Conservation (phyloP, 192 early-diverging fungal genomes). For the Mortierella alpina region DNA sequence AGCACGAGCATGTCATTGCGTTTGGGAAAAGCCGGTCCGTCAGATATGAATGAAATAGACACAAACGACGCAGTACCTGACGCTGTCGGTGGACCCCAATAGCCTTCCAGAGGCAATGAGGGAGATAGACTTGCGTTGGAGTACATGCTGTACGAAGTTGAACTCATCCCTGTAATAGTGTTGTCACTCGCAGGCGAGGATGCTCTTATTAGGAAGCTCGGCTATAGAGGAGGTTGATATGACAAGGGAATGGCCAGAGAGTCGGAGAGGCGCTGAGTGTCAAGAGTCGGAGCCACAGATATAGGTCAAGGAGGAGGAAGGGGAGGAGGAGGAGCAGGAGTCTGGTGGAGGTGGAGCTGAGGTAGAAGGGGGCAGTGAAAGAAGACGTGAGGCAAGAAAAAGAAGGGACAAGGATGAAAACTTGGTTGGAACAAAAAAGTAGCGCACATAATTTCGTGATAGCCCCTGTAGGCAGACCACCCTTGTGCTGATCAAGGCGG, state of each 20-base stretch:
- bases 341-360: too few relatives aligned
- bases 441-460: too few relatives aligned
- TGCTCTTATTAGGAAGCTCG: neutral
- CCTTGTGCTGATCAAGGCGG: too few relatives aligned
- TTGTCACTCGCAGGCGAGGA: neutral
- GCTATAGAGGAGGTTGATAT: neutral
- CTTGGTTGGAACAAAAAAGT: too few relatives aligned
- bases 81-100: constrained; percentile 37
- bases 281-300: neutral
- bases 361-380: too few relatives aligned
- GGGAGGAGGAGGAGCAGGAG: neutral
- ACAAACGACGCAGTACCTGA: constrained; percentile 22
- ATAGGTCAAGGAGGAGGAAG: neutral
- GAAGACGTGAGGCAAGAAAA: too few relatives aligned
- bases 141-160: constrained; percentile 4
- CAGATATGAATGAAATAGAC: too few relatives aligned
- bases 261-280: too few relatives aligned
- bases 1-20: neutral
- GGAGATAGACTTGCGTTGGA: constrained; percentile 15
- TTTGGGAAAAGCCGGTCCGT: neutral
- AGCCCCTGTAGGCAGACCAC: too few relatives aligned
- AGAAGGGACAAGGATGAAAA: too few relatives aligned
- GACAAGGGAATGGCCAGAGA: too few relatives aligned
- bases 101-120: constrained; percentile 11
- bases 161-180: constrained; percentile 4